These are phyloP conservation scores for Parmelia sp. DNA, from an alignment of 495 filamentous ascomycete species.

Conservation along the genomic window DNA sequence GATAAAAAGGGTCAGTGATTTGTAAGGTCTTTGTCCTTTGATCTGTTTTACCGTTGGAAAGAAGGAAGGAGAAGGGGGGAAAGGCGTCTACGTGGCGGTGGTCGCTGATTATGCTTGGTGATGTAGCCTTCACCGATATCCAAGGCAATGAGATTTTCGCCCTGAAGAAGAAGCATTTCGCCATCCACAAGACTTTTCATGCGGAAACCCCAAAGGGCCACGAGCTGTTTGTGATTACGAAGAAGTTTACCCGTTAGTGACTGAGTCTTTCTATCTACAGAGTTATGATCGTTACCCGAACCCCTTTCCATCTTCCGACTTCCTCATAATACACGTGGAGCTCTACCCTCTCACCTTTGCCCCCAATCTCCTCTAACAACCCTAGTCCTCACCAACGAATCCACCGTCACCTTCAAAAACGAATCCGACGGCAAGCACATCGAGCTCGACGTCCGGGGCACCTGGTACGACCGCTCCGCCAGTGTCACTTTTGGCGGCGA, in stretches of 20 bases:
- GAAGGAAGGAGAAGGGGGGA: background rate
- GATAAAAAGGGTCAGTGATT: conserved; percentile 14
- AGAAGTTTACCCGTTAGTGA: conserved; percentile 17
- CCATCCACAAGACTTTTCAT: conserved; percentile 18
- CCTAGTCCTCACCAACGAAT: conserved; percentile 42
- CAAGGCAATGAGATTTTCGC: conserved; percentile 17
- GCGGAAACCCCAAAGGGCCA: conserved; percentile 19
- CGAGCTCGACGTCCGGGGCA: conserved; percentile 40
- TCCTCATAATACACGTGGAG: background rate
- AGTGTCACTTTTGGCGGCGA: conserved; percentile 44
- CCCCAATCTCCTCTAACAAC: no score
- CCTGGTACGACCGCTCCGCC: conserved; percentile 44
- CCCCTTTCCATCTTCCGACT: background rate
- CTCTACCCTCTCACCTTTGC: background rate
- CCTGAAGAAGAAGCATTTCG: conserved; percentile 21
- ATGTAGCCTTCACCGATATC: conserved; percentile 15
- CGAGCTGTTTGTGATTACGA: conserved; percentile 20
- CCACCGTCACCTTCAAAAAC: conserved; percentile 43
- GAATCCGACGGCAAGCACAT: conserved; percentile 32
- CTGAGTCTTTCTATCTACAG: background rate
- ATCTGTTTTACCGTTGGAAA: background rate
- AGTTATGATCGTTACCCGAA: background rate
- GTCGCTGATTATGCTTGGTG: background rate
- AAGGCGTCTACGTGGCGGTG: background rate
- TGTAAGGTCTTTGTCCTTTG: background rate